Evolutionary conservation across 257 asterid species (phyloP), one percentile per base, ranked within the genome.

Genomic region (Nicotiana tomentosiformis): DNA sequence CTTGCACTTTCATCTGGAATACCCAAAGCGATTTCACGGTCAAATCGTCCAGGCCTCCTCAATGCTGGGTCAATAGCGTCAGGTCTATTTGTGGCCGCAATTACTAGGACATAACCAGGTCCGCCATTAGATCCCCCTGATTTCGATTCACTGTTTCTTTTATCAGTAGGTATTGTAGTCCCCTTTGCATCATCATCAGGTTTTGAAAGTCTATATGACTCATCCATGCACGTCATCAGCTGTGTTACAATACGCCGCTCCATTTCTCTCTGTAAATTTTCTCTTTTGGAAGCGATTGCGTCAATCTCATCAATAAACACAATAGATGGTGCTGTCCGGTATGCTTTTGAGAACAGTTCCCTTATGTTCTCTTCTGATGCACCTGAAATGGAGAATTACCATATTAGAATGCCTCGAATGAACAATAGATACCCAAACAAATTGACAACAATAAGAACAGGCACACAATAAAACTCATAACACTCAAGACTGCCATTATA

Each of bases 1-100:
- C 99, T 87, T 12, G 94, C 94, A 78, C 56, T 82, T 88, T 96
- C 99, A 87, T 94, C 93, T 1, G 98, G 99, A 70, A 93, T 90
- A 76, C 95, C 95, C 83, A 96, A 84, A 33, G 66, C 84, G 84
- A 94, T 88, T 86, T 96, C 98, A 70, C 91, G 96, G 68, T 96
- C 99, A 87, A 96, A 96, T 78, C 98, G 91, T 43, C 98, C 98
- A 78, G 97, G 93, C 90, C 99, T 90, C 87, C 99, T 94, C 88
- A 94, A 89, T 49, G 97, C 98, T 79, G 95, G 89, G 80, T 96
- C 99, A 84, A 96, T 82, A 66, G 95, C 89, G 80, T 96, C 98
- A 77, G 98, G 97, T 87, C 96, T 89, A 82, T 96, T 96, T 35
- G 98, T 96, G 46, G 97, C 97, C 84, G 94, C 98, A 87, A 96